These are phyloP conservation scores for Mycena galericulata DNA, from an alignment of 768 basidiomycete species.

Conservation along the genomic window DNA sequence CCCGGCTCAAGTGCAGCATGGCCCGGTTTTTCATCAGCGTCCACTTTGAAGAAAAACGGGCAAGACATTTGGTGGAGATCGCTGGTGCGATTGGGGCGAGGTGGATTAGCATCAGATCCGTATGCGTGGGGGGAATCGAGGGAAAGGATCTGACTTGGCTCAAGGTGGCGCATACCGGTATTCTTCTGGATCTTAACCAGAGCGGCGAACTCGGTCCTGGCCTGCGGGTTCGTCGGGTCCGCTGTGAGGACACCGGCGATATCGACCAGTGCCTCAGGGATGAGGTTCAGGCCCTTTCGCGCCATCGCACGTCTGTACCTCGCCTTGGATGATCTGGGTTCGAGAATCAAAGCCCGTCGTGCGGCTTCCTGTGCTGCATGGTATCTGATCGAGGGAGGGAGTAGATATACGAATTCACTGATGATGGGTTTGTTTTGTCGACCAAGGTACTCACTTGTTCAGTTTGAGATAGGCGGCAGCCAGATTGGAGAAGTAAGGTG, in stretches of 20 bases:
- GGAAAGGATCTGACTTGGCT: neutral
- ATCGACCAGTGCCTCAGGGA: conserved; percentile 8
- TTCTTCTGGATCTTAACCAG: neutral
- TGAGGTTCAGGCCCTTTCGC: conserved; percentile 8
- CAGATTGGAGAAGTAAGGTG: conserved; percentile 9
- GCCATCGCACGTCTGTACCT: conserved; percentile 21
- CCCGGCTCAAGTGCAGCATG: neutral
- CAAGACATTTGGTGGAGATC: conserved; percentile 13
- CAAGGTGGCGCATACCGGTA: conserved; percentile 4
- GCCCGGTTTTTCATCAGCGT: neutral
- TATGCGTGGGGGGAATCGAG: conserved; percentile 15
- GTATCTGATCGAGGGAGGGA: neutral
- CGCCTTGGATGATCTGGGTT: conserved; percentile 8
- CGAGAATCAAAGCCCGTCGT: neutral
- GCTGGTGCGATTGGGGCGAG: neutral
- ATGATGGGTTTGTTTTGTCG: too few relatives aligned
- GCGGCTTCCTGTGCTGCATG: conserved; percentile 8
- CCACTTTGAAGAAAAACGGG: neutral
- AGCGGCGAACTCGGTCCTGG: neutral
- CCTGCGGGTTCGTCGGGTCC: conserved; percentile 3
- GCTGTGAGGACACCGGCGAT: conserved; percentile 3
- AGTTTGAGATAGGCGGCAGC: conserved; percentile 12
- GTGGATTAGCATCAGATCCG: conserved; percentile 9
- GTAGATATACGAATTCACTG: too few relatives aligned
- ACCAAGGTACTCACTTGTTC: neutral